Percentiles rank a stretch among this genome's conserved stretches.
These are phyloP conservation scores for Tetrastigma voinierianum DNA, from an alignment of 164 flowering plant genomes.

Conservation along the genomic window DNA sequence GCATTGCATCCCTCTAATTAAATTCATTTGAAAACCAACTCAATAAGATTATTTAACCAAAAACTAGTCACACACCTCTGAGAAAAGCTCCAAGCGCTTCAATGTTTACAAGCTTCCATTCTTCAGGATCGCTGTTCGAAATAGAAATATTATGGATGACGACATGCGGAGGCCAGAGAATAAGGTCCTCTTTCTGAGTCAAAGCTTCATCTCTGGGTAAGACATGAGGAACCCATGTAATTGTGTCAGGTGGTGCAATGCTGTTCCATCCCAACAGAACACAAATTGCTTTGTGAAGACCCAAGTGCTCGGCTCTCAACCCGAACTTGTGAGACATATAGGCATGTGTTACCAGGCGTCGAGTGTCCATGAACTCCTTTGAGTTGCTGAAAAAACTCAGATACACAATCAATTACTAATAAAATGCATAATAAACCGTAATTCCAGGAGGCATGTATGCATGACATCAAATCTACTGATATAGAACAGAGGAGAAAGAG, in stretches of 20 bases:
- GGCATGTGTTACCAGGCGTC: conserved; percentile 35
- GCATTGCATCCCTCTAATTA: not conserved
- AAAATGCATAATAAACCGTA: not conserved
- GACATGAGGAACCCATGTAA: conserved; percentile 30
- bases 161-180: conserved; percentile 44
- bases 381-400: conserved; percentile 27
- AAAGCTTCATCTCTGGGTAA: conserved; percentile 30
- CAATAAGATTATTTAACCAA: not conserved
- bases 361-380: conserved; percentile 38
- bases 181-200: conserved; percentile 40
- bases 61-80: conserved; percentile 24
- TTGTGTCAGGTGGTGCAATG: conserved; percentile 15
- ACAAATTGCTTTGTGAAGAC: conserved; percentile 43
- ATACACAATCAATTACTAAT: not conserved
- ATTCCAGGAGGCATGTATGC: not conserved
- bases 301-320: conserved; percentile 34
- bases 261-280: conserved; percentile 39
- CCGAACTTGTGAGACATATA: conserved; percentile 32
- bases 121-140: conserved; percentile 16
- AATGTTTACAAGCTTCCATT: conserved; percentile 20
- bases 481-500: not conserved
- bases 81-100: conserved; percentile 33
- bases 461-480: not conserved
- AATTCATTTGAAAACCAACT: too few relatives aligned
- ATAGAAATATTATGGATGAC: conserved; percentile 31